Conservation (phyloP, 148 eudicot species). For the Arctostaphylos glauca region DNA sequence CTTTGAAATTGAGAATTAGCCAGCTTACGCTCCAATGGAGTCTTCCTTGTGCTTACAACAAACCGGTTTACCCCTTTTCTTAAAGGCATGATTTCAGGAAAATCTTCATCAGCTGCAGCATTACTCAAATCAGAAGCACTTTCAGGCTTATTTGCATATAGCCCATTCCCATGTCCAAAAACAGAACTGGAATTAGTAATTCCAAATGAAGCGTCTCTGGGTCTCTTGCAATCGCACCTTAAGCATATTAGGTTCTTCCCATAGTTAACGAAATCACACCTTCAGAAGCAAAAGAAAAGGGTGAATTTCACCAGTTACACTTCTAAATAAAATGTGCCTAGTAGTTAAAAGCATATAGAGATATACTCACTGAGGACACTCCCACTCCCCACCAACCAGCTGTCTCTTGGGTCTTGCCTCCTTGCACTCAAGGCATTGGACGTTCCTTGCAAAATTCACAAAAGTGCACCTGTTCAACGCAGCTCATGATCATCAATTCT, state of each 20-base stretch:
- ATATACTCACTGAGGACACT: constrained; percentile 86
- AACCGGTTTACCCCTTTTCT: constrained; percentile 39
- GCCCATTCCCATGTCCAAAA: constrained; percentile 17
- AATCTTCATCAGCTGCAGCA: constrained; percentile 33
- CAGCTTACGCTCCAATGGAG: constrained; percentile 35
- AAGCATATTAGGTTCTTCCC: constrained; percentile 64
- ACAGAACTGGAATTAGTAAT: constrained; percentile 19
- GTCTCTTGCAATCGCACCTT: constrained; percentile 78
- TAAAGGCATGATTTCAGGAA: constrained; percentile 43
- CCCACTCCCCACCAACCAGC: constrained; percentile 83
- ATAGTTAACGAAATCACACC: constrained; percentile 78
- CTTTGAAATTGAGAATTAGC: constrained; percentile 28
- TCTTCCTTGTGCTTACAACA: constrained; percentile 40
- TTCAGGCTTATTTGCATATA: constrained; percentile 23
- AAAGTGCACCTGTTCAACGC: constrained; percentile 73
- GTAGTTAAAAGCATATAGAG: not conserved
- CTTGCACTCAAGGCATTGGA: constrained; percentile 71
- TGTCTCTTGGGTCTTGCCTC: constrained; percentile 65
- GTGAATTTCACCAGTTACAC: constrained; percentile 9
- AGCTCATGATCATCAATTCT: constrained; percentile 17
- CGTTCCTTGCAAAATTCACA: constrained; percentile 80
- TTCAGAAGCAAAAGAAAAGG: constrained; percentile 24
- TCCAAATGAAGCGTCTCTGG: constrained; percentile 27
- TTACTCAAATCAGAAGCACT: constrained; percentile 33
- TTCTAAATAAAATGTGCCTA: not conserved